These are phyloP conservation scores for Pelargonium myrrhifolium DNA, from an alignment of 441 rosid species.

Conservation along the genomic window DNA sequence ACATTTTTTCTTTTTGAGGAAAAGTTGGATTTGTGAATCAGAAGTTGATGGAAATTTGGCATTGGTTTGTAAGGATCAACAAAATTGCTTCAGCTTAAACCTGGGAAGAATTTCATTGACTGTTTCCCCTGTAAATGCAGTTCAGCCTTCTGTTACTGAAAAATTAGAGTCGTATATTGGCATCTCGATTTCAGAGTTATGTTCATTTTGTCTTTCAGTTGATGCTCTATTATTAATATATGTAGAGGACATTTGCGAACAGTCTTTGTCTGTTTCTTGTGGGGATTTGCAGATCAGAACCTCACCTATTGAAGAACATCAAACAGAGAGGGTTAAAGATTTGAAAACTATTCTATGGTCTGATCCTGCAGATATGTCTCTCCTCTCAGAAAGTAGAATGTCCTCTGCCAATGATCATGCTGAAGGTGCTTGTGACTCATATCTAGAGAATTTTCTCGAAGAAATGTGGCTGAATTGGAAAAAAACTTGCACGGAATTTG, in stretches of 20 bases:
- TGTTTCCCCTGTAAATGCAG: constrained; percentile 31
- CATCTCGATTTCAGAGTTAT: constrained; percentile 34
- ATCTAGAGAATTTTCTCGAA: constrained; percentile 40
- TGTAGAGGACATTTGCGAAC: constrained; percentile 38
- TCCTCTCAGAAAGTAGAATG: constrained; percentile 30
- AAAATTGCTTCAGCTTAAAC: constrained; percentile 34
- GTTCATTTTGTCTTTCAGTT: constrained; percentile 45
- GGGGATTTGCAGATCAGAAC: constrained; percentile 50
- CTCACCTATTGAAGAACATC: constrained; percentile 29
- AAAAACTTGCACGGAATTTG: constrained; percentile 33
- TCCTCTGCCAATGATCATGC: constrained; percentile 23
- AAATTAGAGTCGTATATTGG: constrained; percentile 31
- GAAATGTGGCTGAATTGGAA: constrained; percentile 71
- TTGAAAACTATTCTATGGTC: constrained; percentile 40
- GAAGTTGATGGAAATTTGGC: constrained; percentile 26
- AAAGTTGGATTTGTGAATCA: constrained; percentile 27
- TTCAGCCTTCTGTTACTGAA: constrained; percentile 27
- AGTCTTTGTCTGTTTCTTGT: constrained; percentile 47
- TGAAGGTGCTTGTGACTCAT: constrained; percentile 30
- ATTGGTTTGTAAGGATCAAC: constrained; percentile 27
- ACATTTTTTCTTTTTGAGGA: constrained; percentile 25
- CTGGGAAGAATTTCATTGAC: constrained; percentile 47
- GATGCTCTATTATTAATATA: constrained; percentile 45
- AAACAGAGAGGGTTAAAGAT: constrained; percentile 30
- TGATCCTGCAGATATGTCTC: constrained; percentile 50